A percentile compares a stretch with the other conserved stretches of the same genome.
Conservation (phyloP, 192 early-diverging fungal genomes). For the Coemansia aciculifera region DNA sequence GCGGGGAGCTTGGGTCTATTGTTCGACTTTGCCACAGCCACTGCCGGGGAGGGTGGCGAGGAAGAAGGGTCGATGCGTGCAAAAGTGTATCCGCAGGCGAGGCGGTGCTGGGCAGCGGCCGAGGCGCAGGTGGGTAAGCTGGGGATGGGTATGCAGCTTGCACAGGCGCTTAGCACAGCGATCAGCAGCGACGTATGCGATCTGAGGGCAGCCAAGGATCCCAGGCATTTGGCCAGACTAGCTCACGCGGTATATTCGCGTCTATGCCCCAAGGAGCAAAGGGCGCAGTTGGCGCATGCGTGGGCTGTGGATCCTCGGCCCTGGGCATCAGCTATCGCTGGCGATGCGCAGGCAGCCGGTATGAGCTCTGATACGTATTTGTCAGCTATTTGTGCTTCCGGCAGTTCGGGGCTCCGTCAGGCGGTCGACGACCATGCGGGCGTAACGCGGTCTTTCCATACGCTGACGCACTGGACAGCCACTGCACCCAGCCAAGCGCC, state of each 20-base stretch:
- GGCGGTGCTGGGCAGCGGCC: constrained; percentile 31
- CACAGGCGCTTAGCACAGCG: constrained; percentile 29
- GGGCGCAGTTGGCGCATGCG: constrained; percentile 6
- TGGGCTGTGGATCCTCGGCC: constrained; percentile 28
- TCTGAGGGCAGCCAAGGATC: constrained; percentile 15
- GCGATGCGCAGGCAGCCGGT: constrained; percentile 15
- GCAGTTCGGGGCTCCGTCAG: constrained; percentile 29
- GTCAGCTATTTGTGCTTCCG: constrained; percentile 12
- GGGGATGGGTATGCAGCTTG: constrained; percentile 25
- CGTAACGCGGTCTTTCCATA: constrained; percentile 26
- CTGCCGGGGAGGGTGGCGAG: background rate
- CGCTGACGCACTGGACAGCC: constrained; percentile 37
- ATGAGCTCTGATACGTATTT: constrained; percentile 8
- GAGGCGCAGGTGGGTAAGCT: constrained; percentile 29
- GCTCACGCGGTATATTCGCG: constrained; percentile 29
- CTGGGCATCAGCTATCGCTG: constrained; percentile 9
- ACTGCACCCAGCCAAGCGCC: background rate
- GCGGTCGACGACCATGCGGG: constrained; percentile 17
- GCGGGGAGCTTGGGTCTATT: constrained; percentile 22
- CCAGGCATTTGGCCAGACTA: constrained; percentile 35
- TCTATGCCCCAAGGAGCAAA: constrained; percentile 31
- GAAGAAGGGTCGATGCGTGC: background rate
- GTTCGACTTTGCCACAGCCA: constrained; percentile 31
- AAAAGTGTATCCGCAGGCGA: constrained; percentile 22
- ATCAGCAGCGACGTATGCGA: constrained; percentile 21